Evolutionary conservation across 495 filamentous ascomycete genomes (phyloP), one percentile per base, ranked within the genome.

Genomic region (Aspergillus nanangensis): DNA sequence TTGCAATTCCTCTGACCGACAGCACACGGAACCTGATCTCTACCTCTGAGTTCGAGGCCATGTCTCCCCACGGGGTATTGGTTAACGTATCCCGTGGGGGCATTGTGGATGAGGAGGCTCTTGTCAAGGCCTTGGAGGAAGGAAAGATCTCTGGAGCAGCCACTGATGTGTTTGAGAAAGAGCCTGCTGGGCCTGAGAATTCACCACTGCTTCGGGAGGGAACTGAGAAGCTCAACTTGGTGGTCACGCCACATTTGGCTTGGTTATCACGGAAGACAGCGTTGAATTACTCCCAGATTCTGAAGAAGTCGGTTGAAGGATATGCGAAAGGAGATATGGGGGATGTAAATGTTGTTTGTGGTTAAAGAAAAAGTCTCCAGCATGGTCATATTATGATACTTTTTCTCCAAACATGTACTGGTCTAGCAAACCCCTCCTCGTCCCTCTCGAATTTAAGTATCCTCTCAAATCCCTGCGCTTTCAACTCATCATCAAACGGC

Each of bases 11-110:
- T 10, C 62, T 61, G 17, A 56, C 63, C 2, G 62, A 68, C 1
- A 63, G 67, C 38, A 79, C 75, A 3, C 47, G 67, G 35, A 67
- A 74, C 45, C 57, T 79, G 27, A 65, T 84, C 24, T 71, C 70
- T 3, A 64, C 58, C 0, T 39, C 66, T 0, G 80, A 84, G 56
- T 62, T 84, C 8, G 47, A 59, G 5, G 24, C 53, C 20, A 80
- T 84, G 75, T 67, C 61, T 11, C 55, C 61, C 0, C 65, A 75
- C 34, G 64, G 71, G 1, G 54, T 83, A 5, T n/a, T 84, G 3
- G 53, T 82, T 44, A 82, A 84, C 52, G 70, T 81, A 19, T 72
- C 76, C 5, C 72, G 80, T 2, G 79, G 79, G 10, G 79, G 79
- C 0, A 73, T 80, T 31, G 71, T 83, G 2, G 69, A 81, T 40